These are phyloP conservation scores for Limonium bicolor DNA, from an alignment of 148 eudicot species.

Conservation along the genomic window DNA sequence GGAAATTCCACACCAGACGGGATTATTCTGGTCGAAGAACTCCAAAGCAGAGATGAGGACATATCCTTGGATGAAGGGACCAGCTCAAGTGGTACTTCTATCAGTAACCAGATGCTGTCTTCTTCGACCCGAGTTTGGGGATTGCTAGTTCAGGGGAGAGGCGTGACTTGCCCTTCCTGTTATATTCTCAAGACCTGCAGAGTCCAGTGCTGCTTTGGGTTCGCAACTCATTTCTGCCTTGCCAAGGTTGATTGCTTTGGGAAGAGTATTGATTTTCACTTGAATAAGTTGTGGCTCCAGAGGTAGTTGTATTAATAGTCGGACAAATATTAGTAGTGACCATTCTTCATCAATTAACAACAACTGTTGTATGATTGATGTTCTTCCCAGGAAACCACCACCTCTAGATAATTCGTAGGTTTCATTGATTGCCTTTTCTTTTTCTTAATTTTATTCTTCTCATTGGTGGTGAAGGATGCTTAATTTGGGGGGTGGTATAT, in stretches of 20 bases:
- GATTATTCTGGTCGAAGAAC: slow-evolving; percentile 32
- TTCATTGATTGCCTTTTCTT: too few species aligned
- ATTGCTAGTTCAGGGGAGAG: slow-evolving; percentile 28
- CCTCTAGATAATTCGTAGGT: too few species aligned
- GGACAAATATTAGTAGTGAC: too few species aligned
- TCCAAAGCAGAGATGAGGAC: slow-evolving; percentile 3
- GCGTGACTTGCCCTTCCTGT: slow-evolving; percentile 18
- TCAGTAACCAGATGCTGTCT: not conserved
- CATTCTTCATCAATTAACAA: too few species aligned
- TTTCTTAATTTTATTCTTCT: too few species aligned
- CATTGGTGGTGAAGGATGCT: too few species aligned
- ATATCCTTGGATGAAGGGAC: not conserved
- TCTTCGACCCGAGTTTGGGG: slow-evolving; percentile 25
- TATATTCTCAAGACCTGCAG: slow-evolving; percentile 28
- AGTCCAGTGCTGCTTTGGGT: slow-evolving; percentile 24
- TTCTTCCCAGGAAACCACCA: too few species aligned
- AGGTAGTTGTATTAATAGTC: too few species aligned
- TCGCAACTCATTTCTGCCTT: slow-evolving; percentile 29
- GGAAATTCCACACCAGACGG: slow-evolving; percentile 19
- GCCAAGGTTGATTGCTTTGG: slow-evolving; percentile 23
- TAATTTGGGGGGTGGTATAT: too few species aligned
- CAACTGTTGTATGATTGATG: too few species aligned
- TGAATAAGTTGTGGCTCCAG: slow-evolving; percentile 17
- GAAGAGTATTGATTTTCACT: slow-evolving; percentile 10
- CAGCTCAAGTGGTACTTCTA: not conserved